Conservation (phyloP, 805 yeast genomes). For the Wickerhamiella bombiphila region DNA sequence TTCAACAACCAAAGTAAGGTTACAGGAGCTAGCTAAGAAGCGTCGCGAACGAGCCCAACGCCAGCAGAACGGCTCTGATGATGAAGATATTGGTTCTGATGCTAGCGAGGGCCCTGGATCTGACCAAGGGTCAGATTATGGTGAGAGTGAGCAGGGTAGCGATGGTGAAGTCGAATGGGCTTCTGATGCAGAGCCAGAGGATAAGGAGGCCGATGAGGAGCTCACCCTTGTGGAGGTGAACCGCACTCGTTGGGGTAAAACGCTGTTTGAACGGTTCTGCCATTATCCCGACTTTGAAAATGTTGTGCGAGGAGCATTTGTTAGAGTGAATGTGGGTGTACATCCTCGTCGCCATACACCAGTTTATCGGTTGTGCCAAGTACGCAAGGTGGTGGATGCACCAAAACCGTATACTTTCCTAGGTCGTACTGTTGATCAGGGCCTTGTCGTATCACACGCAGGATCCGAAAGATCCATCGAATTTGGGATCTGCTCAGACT, state of each 20-base stretch:
- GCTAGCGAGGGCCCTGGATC: constrained; percentile 26
- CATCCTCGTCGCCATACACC: constrained; percentile 47
- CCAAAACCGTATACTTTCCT: constrained; percentile 36
- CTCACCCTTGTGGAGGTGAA: constrained; percentile 55
- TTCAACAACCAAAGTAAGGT: constrained; percentile 34
- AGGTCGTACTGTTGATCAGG: constrained; percentile 37
- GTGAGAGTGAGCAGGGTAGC: constrained; percentile 25
- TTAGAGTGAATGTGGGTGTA: constrained; percentile 67
- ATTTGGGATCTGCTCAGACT: constrained; percentile 68
- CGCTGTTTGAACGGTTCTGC: constrained; percentile 57
- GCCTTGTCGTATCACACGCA: constrained; percentile 71
- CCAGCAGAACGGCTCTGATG: constrained; percentile 13
- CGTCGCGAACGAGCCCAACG: constrained; percentile 39
- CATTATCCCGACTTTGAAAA: constrained; percentile 71
- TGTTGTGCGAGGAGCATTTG: constrained; percentile 57
- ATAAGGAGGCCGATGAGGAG: constrained; percentile 18
- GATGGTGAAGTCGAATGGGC: constrained; percentile 34
- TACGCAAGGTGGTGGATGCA: constrained; percentile 42
- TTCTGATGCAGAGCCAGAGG: constrained; percentile 29
- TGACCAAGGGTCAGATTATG: constrained; percentile 7
- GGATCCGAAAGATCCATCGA: constrained; percentile 58
- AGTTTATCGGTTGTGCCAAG: constrained; percentile 70
- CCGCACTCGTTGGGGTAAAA: constrained; percentile 60
- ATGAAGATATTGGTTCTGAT: constrained; percentile 22
- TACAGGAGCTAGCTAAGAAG: constrained; percentile 61